Percentiles rank a stretch among this genome's conserved stretches.
These are phyloP conservation scores for Terfezia claveryi DNA, from an alignment of 495 filamentous ascomycete species.

Conservation along the genomic window DNA sequence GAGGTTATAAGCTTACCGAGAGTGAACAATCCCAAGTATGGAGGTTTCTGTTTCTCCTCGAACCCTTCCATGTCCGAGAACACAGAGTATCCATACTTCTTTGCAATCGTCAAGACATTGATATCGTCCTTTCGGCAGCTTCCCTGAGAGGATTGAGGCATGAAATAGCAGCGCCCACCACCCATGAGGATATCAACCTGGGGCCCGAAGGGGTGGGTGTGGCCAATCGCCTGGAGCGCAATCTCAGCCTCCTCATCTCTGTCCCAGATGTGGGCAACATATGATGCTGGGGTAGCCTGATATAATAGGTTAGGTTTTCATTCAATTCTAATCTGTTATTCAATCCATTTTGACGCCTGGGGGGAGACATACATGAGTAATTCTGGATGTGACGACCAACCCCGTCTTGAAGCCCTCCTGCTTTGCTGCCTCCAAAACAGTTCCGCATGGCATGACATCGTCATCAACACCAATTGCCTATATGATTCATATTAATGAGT, in stretches of 20 bases:
- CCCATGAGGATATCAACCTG: slow-evolving; percentile 21
- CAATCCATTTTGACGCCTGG: no score
- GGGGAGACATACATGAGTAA: slow-evolving; percentile 15
- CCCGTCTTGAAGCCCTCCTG: slow-evolving; percentile 19
- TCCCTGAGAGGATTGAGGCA: slow-evolving; percentile 13
- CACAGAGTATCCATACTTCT: slow-evolving; percentile 16
- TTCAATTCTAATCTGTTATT: not conserved
- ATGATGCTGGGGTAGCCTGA: slow-evolving; percentile 18
- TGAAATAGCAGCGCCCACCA: slow-evolving; percentile 22
- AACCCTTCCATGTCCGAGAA: slow-evolving; percentile 18
- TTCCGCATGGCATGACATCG: slow-evolving; percentile 15
- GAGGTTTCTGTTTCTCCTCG: slow-evolving; percentile 17
- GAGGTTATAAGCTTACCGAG: slow-evolving; percentile 2
- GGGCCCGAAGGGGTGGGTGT: slow-evolving; percentile 18
- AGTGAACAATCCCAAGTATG: slow-evolving; percentile 21
- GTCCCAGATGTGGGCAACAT: slow-evolving; percentile 18
- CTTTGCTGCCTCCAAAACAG: slow-evolving; percentile 20
- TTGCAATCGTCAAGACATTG: slow-evolving; percentile 18
- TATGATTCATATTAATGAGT: not conserved
- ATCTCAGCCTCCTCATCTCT: slow-evolving; percentile 18
- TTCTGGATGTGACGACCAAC: slow-evolving; percentile 20
- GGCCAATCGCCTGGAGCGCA: slow-evolving; percentile 19
- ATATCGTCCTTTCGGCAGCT: slow-evolving; percentile 20
- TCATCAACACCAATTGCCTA: slow-evolving; percentile 14
- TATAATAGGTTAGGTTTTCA: not conserved